These are phyloP conservation scores for Komagataea norvegica DNA, from an alignment of 1,139 yeast genomes.

Conservation along the genomic window DNA sequence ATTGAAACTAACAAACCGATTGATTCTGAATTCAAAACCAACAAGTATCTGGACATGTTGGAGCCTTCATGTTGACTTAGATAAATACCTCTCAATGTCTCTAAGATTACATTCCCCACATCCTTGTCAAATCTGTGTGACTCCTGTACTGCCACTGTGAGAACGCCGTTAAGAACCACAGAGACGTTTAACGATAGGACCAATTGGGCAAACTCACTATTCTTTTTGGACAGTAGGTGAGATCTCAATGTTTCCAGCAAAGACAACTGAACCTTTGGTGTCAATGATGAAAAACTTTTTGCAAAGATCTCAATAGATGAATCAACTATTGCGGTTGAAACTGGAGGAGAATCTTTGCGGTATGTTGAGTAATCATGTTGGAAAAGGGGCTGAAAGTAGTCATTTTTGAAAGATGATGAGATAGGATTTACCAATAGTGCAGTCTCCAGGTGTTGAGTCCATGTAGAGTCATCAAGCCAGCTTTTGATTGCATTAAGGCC, in stretches of 20 bases:
- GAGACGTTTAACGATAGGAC: slow-evolving; percentile 61
- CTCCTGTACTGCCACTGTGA: slow-evolving; percentile 29
- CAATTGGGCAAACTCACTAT: slow-evolving; percentile 34
- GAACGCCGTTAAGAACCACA: slow-evolving; percentile 57
- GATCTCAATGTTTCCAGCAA: slow-evolving; percentile 73
- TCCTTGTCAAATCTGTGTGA: slow-evolving; percentile 26
- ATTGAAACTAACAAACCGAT: slow-evolving; percentile 57
- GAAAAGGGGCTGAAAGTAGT: slow-evolving; percentile 33
- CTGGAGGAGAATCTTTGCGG: slow-evolving; percentile 30
- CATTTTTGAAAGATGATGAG: slow-evolving; percentile 36
- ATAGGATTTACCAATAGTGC: slow-evolving; percentile 32
- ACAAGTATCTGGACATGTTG: slow-evolving; percentile 24
- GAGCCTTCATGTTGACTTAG: slow-evolving; percentile 21
- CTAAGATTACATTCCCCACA: slow-evolving; percentile 48
- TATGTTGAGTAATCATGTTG: slow-evolving; percentile 26
- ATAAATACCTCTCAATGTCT: slow-evolving; percentile 50
- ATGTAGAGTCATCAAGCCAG: slow-evolving; percentile 29
- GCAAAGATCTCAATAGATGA: slow-evolving; percentile 74
- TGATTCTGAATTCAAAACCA: slow-evolving; percentile 58
- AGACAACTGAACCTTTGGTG: slow-evolving; percentile 81
- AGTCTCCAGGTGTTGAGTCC: slow-evolving; percentile 34
- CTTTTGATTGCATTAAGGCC: slow-evolving; percentile 28
- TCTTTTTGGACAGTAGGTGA: slow-evolving; percentile 37
- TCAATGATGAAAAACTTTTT: slow-evolving; percentile 62
- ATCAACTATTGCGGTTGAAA: slow-evolving; percentile 62